Base-by-base conservation (phyloP, 1,284 basidiomycete genomes). In the Malassezia brasiliensis region DNA sequence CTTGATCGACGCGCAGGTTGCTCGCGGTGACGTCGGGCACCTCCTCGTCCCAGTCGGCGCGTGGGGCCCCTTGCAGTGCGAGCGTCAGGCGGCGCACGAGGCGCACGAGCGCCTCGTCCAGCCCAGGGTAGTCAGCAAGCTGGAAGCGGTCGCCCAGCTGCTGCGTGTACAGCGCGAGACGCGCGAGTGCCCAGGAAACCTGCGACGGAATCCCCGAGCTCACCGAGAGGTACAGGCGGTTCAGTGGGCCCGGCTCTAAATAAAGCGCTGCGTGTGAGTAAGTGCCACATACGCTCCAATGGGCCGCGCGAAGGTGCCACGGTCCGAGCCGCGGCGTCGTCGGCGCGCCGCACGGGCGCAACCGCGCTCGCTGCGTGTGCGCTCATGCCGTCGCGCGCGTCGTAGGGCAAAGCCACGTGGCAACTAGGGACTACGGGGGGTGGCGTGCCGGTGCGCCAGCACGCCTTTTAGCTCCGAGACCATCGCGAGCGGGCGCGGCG, bases 181-280 rank as follows among this genome's bases (percentile, higher is more conserved):
- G 61, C 3, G 55, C 53, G 17, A 73, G 57, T 2, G 69, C 69
- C 71, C 71, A 73, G 48, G 69, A 64, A 20, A 73, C 64, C 56
- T 73, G 69, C 19, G 50, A 59, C 19, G 66, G 64, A 15, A 73
- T 56, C n/a, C 67, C 69, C 1, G 67, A 70, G 37, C 63, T 61
- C 45, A 73, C 57, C 34, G 69, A 68, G 25, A 73, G 62, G 6
- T 62, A 53, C 12, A 72, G 61, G 28, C 69, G 68, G 47, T 73
- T 73, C 44, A 49, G 58, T 28, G 69, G 63, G 11, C 68, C 69
- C 3, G 61, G 60, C 22, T 60, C 31, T 11, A 69, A 62, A 45
- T 66, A 70, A 40, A 12, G 59, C 57, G 34, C 65, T 64, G 41
- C 47, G 56, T 42, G 55, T 60, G 19, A 34, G 45, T 31, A 58